Evolutionary conservation across 2,329 filamentous ascomycete species (phyloP), one percentile per base, ranked within the genome.

Genomic region (Cadophora sp.): DNA sequence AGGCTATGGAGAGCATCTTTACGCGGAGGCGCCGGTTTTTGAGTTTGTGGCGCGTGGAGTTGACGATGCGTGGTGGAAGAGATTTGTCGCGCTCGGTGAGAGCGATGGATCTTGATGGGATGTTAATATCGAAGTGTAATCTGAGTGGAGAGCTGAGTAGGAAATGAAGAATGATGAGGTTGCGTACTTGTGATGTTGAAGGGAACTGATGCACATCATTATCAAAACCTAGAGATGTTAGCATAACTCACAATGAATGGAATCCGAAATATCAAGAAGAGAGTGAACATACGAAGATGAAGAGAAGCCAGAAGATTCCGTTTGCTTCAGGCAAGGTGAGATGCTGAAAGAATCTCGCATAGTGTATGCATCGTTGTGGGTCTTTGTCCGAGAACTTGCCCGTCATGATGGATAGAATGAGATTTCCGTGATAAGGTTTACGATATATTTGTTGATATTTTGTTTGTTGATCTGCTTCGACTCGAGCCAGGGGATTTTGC

Each of bases 281-380:
- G 12, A n/a, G 29, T 26, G 24, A 12, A 66, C 66, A 59, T 64
- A 70, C 84, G 22, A 79, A 73, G 27, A 80, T 71, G 71, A 85
- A 85, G 61, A 85, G 68, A 12, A 74, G 70, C 83, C 83, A 85
- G 76, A 84, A 85, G 27, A 85, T 76, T 14, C 80, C 72, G 69
- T 82, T 81, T 68, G 84, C 83, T 70, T 84, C 78, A 73, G 77
- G 75, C 62, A 80, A 73, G 12, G 77, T 78, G 68, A 85, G 75
- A 67, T 81, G 74, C 6, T 79, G 76, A 31, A 83, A 82, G 72
- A 85, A 85, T 53, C 77, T 73, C 43, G 83, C 83, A 69, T 83
- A 82, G 69, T 82, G 78, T 22, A 62, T 59, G 69, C 82, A 83
- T 62, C 76, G 74, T 24, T 53, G 69, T 1, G 74, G 72, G 64